These are phyloP conservation scores for Cairneyella variabilis DNA, from an alignment of 495 filamentous ascomycete species.

Conservation along the genomic window DNA sequence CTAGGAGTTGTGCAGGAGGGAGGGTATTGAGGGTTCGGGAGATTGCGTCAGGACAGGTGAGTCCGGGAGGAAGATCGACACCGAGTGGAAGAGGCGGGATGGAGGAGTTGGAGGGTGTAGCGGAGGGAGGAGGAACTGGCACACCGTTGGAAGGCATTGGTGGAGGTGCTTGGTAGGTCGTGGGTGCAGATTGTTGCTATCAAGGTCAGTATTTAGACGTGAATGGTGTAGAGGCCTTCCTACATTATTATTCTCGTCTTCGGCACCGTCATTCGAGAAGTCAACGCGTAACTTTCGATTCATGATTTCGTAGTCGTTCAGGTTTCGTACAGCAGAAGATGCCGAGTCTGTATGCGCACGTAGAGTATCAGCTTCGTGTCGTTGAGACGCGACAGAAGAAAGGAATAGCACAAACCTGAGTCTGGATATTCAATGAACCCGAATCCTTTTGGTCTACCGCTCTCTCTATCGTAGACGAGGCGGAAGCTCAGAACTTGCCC, in stretches of 20 bases:
- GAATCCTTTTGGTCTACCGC: slow-evolving; percentile 91
- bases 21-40: slow-evolving; percentile 82
- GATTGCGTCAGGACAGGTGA: slow-evolving; percentile 86
- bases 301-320: slow-evolving; percentile 96
- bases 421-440: slow-evolving; percentile 95
- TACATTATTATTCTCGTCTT: slow-evolving; percentile 47
- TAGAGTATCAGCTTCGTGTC: slow-evolving; percentile 6
- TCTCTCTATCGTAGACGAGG: slow-evolving; percentile 92
- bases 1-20: slow-evolving; percentile 83
- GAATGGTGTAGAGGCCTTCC: not conserved
- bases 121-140: slow-evolving; percentile 19
- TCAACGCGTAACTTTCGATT: slow-evolving; percentile 90
- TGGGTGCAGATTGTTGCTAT: slow-evolving; percentile 12
- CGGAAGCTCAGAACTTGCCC: slow-evolving; percentile 91
- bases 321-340: slow-evolving; percentile 89
- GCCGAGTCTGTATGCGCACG: slow-evolving; percentile 66
- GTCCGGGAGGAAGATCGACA: slow-evolving; percentile 71
- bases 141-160: slow-evolving; percentile 22
- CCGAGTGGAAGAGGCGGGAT: slow-evolving; percentile 83
- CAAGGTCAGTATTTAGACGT: not conserved
- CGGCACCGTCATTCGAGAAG: slow-evolving; percentile 86
- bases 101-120: slow-evolving; percentile 22
- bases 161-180: slow-evolving; percentile 18
- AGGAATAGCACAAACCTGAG: slow-evolving; percentile 37
- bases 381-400: not conserved